Base-by-base conservation (phyloP, 2,329 filamentous ascomycete genomes). In the Alternaria burnsii region DNA sequence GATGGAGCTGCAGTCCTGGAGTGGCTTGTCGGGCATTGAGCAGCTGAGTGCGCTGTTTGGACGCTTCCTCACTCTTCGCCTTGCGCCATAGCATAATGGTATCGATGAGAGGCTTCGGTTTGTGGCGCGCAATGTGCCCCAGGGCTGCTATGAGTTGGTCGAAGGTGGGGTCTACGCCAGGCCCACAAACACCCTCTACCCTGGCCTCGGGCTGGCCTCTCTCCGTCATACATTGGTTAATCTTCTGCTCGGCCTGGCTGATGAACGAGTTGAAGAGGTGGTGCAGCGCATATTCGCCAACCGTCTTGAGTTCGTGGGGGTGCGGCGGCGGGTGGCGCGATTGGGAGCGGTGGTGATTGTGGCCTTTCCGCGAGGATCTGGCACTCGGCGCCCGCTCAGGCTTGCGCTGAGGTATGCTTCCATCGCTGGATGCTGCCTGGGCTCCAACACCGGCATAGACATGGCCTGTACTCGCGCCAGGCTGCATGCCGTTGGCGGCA, bases 81-180 rank as follows among this genome's bases (percentile, higher is more conserved):
- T 97, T 98, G 57, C 95, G 89, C 95, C 95, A 99, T 32, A 97
- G 86, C 92, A 99, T 99, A 78, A 99, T 93, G 20, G 92, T 94
- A 78, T 99, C 95, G 72, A 99, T 97, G 52, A 99, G 81, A 5
- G 93, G 92, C 76, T 97, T 98, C 5, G 96, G 96, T 75, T 96
- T 97, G 68, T 94, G 91, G 60, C 93, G 91, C 54, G 94, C 93
- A 73, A 99, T 97, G 76, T 98, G 94, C 4, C 95, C 95, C 40
- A 99, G 85, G 16, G 96, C 95, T 28, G 90, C 89, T 66, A 99
- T 96, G 71, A 97, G 87, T 80, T 98, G 94, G 78, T 99, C 95
- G 75, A 99, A 99, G 11, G 88, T 88, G 2, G 90, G 86, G 76
- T 99, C 95, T 41, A 91, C 91, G 16, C 94, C 93, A 41, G 91